phyloP scores from a whole-genome alignment of 257 asterid genomes.

The Solanum appendiculatum region DNA sequence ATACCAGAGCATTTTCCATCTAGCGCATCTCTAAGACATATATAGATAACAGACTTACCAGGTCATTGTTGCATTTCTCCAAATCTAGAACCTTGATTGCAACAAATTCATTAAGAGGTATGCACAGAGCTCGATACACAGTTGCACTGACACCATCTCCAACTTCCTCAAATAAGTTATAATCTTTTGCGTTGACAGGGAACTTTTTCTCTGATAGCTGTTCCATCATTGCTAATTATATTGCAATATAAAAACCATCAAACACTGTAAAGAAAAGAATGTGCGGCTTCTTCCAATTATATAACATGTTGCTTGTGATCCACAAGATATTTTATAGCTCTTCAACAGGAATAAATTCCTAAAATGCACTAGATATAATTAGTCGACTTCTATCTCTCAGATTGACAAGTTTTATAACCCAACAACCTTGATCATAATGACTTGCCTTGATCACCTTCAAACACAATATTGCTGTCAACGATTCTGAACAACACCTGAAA shows the following conservation, averaged over 20 bases:
- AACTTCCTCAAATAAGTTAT: slow-evolving; percentile 71
- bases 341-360: background rate
- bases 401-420: background rate
- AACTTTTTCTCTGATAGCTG: slow-evolving; percentile 42
- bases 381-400: background rate
- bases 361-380: background rate
- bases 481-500: background rate
- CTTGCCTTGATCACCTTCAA: background rate
- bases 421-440: background rate
- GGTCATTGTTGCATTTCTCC: slow-evolving; percentile 91
- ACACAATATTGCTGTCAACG: background rate
- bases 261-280: slow-evolving; percentile 6
- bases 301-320: slow-evolving; percentile 20
- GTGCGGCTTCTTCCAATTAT: slow-evolving; percentile 17
- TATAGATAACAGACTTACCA: slow-evolving; percentile 42
- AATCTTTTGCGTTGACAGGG: slow-evolving; percentile 69
- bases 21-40: background rate
- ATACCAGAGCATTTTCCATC: background rate
- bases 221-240: slow-evolving; percentile 42
- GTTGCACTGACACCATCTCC: slow-evolving; percentile 99
- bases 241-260: slow-evolving; percentile 6
- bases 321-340: slow-evolving; percentile 9
- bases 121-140: slow-evolving; percentile 76
- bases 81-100: slow-evolving; percentile 99
- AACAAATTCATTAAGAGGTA: slow-evolving; percentile 68